Base-by-base conservation (phyloP, 2,329 filamentous ascomycete species). In the Ophiostoma sp. region DNA sequence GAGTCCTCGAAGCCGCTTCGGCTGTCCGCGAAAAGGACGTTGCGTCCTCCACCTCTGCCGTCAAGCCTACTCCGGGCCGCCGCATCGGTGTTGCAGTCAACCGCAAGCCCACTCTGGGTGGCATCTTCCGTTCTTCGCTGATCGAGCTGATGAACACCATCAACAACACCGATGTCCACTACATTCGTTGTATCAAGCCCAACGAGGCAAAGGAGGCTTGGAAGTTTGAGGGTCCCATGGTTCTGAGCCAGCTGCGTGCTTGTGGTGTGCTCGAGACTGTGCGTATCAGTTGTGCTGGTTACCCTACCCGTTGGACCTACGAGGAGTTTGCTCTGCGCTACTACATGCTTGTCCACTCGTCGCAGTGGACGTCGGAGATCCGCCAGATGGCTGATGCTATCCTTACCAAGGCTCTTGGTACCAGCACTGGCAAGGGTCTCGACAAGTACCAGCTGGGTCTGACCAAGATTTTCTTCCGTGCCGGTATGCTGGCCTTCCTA, bases 171-270 rank as follows among this genome's bases (percentile, higher is more conserved):
- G 95, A 99, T 77, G 95, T 98, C 27, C 95, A 99, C 79, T 99
- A 99, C 79, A 99, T 99, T 76, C 89, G 95, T 74, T 99, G 95
- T 78, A 98, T 99, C 80, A 99, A 99, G 81, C 95, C 95, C 44
- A 99, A 99, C 77, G 95, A 99, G 80, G 92, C 88, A 66, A 99
- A 99, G 79, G 91, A 91, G 75, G 87, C 95, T 0, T 99, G 95
- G 95, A 94, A 96, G 75, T 99, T 98, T 71, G 95, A 99, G 77
- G 95, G 95, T 0, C 95, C 96, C 3, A 99, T 99, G 95, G 95
- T 99, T 73, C 85, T 99, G 70, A 97, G 92, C 79, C 95, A 99
- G 79, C 83, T 99, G 75, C 89, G 96, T 79, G 95, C 95, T 80
- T 99, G 95, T 81, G 95, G 95, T 93, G 96, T 99, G 49, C 86